A percentile compares a stretch with the other conserved stretches of the same genome.
These are phyloP conservation scores for Mycena latifolia DNA, from an alignment of 768 basidiomycete genomes.

Conservation along the genomic window DNA sequence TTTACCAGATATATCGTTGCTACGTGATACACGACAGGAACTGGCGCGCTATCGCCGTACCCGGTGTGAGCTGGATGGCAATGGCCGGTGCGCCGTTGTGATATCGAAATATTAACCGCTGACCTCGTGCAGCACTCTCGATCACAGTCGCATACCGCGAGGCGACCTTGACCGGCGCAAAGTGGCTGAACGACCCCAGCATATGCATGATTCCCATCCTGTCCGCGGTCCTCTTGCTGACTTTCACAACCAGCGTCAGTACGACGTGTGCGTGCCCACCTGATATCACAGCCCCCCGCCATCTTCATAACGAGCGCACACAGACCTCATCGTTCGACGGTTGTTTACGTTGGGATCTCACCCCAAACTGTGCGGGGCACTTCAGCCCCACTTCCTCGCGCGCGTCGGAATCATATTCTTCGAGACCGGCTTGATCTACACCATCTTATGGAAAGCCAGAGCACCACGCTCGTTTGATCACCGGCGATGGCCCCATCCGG, in stretches of 20 bases:
- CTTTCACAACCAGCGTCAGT: slow-evolving; percentile 14
- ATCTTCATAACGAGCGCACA: background rate
- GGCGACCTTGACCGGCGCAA: background rate
- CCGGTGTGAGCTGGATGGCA: slow-evolving; percentile 12
- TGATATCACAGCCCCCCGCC: background rate
- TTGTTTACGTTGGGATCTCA: background rate
- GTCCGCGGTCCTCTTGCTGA: slow-evolving; percentile 8
- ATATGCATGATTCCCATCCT: slow-evolving; percentile 20
- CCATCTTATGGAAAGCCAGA: too few relatives aligned
- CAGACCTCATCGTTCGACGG: background rate
- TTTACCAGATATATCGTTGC: slow-evolving; percentile 24
- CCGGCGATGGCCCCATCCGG: too few relatives aligned
- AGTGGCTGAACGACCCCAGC: slow-evolving; percentile 8
- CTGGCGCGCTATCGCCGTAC: slow-evolving; percentile 12
- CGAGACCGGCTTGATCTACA: slow-evolving; percentile 27
- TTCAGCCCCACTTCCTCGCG: slow-evolving; percentile 10
- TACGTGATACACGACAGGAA: slow-evolving; percentile 20
- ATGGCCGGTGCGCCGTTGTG: background rate
- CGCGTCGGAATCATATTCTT: slow-evolving; percentile 17
- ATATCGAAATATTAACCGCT: background rate
- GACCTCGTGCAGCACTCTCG: background rate
- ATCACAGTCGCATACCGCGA: slow-evolving; percentile 3
- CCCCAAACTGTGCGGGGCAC: background rate
- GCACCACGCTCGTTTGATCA: too few relatives aligned
- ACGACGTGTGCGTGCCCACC: slow-evolving; percentile 16